Conservation (phyloP, 2,329 filamentous ascomycete genomes). For the Aspergillus texensis region DNA sequence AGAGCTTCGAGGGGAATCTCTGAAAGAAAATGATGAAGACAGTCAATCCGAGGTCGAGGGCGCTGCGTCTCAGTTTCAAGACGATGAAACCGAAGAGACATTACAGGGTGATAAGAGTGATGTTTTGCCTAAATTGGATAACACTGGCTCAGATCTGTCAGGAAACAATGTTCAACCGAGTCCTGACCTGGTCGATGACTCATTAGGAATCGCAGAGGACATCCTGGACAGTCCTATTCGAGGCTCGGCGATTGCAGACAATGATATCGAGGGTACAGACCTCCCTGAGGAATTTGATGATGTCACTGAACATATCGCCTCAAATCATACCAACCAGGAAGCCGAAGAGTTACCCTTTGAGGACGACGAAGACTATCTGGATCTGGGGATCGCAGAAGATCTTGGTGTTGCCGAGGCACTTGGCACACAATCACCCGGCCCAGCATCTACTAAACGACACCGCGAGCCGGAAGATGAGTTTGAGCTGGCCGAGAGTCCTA, state of each 20-base stretch:
- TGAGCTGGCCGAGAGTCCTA: constrained; percentile 27
- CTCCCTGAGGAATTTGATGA: constrained; percentile 21
- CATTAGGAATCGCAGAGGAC: constrained; percentile 38
- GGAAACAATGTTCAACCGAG: constrained; percentile 17
- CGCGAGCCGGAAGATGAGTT: constrained; percentile 41
- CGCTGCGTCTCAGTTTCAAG: constrained; percentile 15
- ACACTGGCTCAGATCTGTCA: constrained; percentile 10
- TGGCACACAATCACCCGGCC: constrained; percentile 25
- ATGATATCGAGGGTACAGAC: constrained; percentile 16
- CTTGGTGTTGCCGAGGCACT: constrained; percentile 23
- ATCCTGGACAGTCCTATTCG: constrained; percentile 31
- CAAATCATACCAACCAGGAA: constrained; percentile 17
- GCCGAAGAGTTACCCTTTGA: constrained; percentile 29
- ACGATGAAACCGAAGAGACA: constrained; percentile 15
- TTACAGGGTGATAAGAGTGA: constrained; percentile 16
- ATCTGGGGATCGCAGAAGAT: constrained; percentile 32
- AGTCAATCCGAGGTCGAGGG: constrained; percentile 15
- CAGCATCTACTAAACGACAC: constrained; percentile 35
- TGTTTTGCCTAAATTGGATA: constrained; percentile 20
- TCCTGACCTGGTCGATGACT: constrained; percentile 29
- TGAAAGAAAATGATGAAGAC: constrained; percentile 16
- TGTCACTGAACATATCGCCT: constrained; percentile 20
- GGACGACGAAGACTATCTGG: constrained; percentile 43
- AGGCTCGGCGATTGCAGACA: constrained; percentile 12
- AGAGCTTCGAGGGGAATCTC: constrained; percentile 12